Base-by-base conservation (phyloP, 345 rosid species). In the Barbarea vulgaris region DNA sequence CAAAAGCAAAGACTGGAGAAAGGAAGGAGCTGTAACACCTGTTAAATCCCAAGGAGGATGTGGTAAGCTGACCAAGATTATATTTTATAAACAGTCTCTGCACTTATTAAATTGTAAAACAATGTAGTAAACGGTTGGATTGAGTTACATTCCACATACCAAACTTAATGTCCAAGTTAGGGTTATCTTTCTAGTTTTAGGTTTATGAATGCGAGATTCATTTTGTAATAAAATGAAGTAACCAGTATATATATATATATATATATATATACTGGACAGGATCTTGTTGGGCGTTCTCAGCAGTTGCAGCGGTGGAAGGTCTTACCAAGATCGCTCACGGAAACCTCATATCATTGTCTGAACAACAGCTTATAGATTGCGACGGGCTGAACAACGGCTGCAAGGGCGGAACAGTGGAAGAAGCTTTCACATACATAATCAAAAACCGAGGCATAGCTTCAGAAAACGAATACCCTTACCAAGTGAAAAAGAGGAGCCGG, bases 211-310 rank as follows among this genome's bases (percentile, higher is more conserved):
- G 25, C 12, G 18, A 14, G 19, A 24, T 24, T 24, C 25, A 3
- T 24, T 24, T 24, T 1, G 25, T 24, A 24, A 24, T n/a, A 24
- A 24, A 24, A 24, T 24, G 30, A 52, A 50, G 10, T 52, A 28
- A 19, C n/a, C 33, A 30, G 41, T 54, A 28, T 52, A 25, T 10
- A 74, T 52, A n/a, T n/a, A n/a, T n/a, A n/a, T n/a, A n/a, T n/a
- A n/a, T n/a, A n/a, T n/a, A n/a, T n/a, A n/a, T n/a, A n/a, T n/a
- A n/a, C n/a, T n/a, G 25, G n/a, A 27, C 75, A 87, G 93, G 87
- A 12, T 31, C 76, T 80, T 88, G 93, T 57, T 87, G 89, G 93
- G 91, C 91, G 46, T 88, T 85, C 76, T 82, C 89, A 10, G 83
- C 89, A 0, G 81, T 83, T 50, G 91, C 89, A 62, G 89, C 87